Evolutionary conservation across 257 asterid genomes (phyloP).

Genomic region (Dorcoceras hygrometricum): DNA sequence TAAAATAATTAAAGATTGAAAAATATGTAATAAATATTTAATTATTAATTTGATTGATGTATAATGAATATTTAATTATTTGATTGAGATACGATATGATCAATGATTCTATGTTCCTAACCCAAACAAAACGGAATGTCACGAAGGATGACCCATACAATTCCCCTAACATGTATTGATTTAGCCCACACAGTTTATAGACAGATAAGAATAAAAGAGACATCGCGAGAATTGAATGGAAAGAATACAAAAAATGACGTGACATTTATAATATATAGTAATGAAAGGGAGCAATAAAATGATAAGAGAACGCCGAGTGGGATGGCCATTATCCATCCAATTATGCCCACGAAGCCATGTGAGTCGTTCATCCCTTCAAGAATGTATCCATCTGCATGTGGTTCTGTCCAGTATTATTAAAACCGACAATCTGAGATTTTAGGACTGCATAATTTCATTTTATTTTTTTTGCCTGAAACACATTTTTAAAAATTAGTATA

Average conservation of each 20-base stretch:
- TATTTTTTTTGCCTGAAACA: too few species aligned
- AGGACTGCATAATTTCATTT: too few species aligned
- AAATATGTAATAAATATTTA: too few species aligned
- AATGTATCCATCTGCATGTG: slow-evolving; percentile 36
- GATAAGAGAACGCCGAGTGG: slow-evolving; percentile 28
- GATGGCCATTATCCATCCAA: slow-evolving; percentile 22
- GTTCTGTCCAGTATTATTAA: slow-evolving; percentile 16
- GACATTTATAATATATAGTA: background rate
- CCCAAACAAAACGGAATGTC: background rate
- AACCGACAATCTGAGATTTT: background rate
- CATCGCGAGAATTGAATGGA: slow-evolving; percentile 34
- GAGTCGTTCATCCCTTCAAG: slow-evolving; percentile 1
- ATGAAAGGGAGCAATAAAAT: slow-evolving; percentile 9
- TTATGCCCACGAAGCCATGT: slow-evolving; percentile 11
- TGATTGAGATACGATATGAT: too few species aligned
- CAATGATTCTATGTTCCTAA: too few species aligned
- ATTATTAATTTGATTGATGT: too few species aligned
- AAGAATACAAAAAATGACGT: slow-evolving; percentile 26
- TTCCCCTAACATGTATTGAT: background rate
- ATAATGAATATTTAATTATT: too few species aligned
- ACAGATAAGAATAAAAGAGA: slow-evolving; percentile 34
- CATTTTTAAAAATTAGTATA: too few species aligned
- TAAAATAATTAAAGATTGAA: too few species aligned
- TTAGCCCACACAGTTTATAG: background rate
- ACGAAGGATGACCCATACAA: background rate